Evolutionary conservation across 2,329 filamentous ascomycete genomes (phyloP).

Genomic region (Coniella vitis): DNA sequence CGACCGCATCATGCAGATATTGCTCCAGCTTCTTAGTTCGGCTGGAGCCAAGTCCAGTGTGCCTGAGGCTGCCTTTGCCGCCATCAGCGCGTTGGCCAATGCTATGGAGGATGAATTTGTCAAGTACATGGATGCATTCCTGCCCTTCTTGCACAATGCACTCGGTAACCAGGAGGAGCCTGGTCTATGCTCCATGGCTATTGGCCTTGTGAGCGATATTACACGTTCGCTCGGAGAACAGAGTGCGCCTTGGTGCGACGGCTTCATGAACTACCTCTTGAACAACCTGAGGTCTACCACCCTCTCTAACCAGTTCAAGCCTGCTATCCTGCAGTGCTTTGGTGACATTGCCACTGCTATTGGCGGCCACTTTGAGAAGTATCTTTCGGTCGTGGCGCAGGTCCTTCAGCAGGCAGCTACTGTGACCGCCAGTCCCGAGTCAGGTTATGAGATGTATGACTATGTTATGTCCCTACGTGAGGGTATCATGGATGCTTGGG

Average conservation of each 20-base stretch:
- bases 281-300: conserved; percentile 80
- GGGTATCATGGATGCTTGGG: conserved; percentile 99
- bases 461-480: conserved; percentile 93
- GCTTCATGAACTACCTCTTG: conserved; percentile 96
- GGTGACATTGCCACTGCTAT: conserved; percentile 97
- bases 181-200: conserved; percentile 90
- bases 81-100: conserved; percentile 85
- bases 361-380: conserved; percentile 83
- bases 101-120: conserved; percentile 87
- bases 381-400: conserved; percentile 84
- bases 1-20: conserved; percentile 86
- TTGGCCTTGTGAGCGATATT: conserved; percentile 94
- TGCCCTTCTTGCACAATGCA: conserved; percentile 87
- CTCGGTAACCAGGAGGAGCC: conserved; percentile 94
- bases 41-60: conserved; percentile 84
- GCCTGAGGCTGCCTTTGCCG: conserved; percentile 87
- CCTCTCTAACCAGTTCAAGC: conserved; percentile 95
- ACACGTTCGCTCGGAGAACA: conserved; percentile 84
- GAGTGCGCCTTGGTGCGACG: conserved; percentile 91
- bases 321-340: conserved; percentile 94
- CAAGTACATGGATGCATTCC: conserved; percentile 96
- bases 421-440: conserved; percentile 71
- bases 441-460: conserved; percentile 91
- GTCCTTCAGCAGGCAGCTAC: conserved; percentile 88
- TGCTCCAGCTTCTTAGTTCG: conserved; percentile 72